Conservation (phyloP, 176 grass and related monocot genomes). For the Melocanna baccifera region DNA sequence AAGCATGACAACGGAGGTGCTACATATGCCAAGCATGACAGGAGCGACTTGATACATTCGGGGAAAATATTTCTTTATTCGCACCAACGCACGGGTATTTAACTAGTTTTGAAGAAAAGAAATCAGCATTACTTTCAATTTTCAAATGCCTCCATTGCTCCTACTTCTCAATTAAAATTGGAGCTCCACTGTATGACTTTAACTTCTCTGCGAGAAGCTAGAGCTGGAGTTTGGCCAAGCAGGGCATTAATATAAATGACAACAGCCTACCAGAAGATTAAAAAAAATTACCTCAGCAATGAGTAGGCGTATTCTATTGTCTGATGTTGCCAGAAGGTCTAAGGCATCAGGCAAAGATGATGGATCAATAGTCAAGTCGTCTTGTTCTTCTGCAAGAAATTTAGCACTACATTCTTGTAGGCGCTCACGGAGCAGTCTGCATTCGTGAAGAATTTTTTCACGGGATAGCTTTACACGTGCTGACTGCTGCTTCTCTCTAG, state of each 20-base stretch:
- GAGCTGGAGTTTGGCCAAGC: background rate
- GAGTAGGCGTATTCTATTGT: conserved; percentile 74
- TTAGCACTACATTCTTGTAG: conserved; percentile 84
- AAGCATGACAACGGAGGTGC: too few species aligned
- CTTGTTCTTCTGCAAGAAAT: conserved; percentile 66
- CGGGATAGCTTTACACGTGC: conserved; percentile 41
- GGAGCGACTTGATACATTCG: too few species aligned
- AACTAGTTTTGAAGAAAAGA: background rate
- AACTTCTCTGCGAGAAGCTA: background rate
- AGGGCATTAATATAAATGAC: background rate
- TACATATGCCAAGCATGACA: too few species aligned
- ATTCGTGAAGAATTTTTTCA: conserved; percentile 78
- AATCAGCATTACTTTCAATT: background rate
- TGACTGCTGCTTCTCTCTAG: conserved; percentile 52
- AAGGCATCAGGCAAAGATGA: conserved; percentile 71
- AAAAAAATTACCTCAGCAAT: conserved; percentile 76
- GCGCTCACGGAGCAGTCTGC: conserved; percentile 63
- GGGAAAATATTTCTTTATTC: too few species aligned
- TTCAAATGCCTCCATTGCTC: background rate
- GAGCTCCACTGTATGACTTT: background rate
- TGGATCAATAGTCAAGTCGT: conserved; percentile 51
- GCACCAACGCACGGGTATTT: too few species aligned
- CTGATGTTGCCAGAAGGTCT: conserved; percentile 73
- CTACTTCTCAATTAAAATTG: background rate
- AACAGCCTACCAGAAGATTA: background rate